Evolutionary conservation across 352 stramenopile genomes (phyloP), one percentile per base, ranked within the genome.

Genomic region (Globisporangium splendens): DNA sequence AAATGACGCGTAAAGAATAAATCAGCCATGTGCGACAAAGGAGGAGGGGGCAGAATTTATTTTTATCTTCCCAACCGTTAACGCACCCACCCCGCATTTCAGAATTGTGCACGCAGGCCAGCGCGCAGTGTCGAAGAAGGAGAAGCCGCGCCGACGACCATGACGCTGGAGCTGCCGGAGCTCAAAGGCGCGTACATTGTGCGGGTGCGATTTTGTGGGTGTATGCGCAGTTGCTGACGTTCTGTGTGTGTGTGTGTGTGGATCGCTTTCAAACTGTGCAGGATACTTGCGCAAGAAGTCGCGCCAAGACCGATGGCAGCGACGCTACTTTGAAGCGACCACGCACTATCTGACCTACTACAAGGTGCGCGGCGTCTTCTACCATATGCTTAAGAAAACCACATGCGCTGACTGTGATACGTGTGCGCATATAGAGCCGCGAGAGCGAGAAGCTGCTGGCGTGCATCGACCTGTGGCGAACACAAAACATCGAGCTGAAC

Each of bases 341-440:
- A 98, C 95, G 49, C 91, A 98, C 76, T 98, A 98, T 72, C 77
- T 99, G 24, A 98, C 96, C 12, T 99, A 99, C 77, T 99, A 98
- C 79, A 99, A 99, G 88, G 88, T 96, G 43, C 44, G 56, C 10
- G 1, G 21, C 31, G 49, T 41, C 18, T 8, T 28, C 15, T 59
- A 43, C 31, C 42, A 28, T 28, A n/a, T 38, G n/a, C 8, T 6
- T 10, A 20, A 1, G 8, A 22, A 8, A 13, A 8, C 14, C 17
- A 28, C 15, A 14, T 57, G 48, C 38, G 43, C 17, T 15, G 39
- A 44, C 8, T 15, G 17, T 20, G 21, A 42, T 59, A 22, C n/a
- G 5, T 46, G 14, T 64, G 18, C 21, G 11, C n/a, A 31, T 57
- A 57, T 50, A 95, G 85, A 92, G 70, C 62, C 79, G 75, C 13